Evolutionary conservation across 2,329 filamentous ascomycete species (phyloP).

Genomic region (Aspergillus thermomutatus): DNA sequence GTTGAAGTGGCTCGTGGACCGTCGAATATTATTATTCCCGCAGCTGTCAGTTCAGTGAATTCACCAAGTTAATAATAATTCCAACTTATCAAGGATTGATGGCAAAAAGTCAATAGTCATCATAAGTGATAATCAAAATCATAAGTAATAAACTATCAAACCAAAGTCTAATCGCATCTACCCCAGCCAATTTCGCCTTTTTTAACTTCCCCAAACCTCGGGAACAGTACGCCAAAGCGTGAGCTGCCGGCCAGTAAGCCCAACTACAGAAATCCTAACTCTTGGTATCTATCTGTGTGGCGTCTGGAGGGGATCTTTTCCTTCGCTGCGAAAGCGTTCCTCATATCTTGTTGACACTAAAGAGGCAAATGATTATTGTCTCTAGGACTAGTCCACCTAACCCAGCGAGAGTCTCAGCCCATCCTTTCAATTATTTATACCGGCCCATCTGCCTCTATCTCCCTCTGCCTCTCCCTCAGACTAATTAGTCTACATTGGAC

Average conservation of each 20-base stretch:
- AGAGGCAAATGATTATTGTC: background rate
- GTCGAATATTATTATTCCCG: background rate
- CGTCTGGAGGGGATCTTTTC: background rate
- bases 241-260: background rate
- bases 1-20: background rate
- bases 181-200: background rate
- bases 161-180: background rate
- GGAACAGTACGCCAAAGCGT: background rate
- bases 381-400: background rate
- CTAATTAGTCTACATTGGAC: background rate
- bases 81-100: background rate
- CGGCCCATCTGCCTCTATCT: background rate
- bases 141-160: background rate
- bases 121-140: background rate
- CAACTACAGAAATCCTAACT: background rate
- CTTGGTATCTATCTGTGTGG: background rate
- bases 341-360: background rate
- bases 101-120: background rate
- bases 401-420: background rate
- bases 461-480: background rate
- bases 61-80: background rate
- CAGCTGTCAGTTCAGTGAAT: background rate
- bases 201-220: background rate
- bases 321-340: background rate
- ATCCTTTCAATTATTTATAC: constrained; percentile 1